Evolutionary conservation across 805 yeast genomes (phyloP), one percentile per base, ranked within the genome.

Genomic region (Maudiozyma serrabonitensis): DNA sequence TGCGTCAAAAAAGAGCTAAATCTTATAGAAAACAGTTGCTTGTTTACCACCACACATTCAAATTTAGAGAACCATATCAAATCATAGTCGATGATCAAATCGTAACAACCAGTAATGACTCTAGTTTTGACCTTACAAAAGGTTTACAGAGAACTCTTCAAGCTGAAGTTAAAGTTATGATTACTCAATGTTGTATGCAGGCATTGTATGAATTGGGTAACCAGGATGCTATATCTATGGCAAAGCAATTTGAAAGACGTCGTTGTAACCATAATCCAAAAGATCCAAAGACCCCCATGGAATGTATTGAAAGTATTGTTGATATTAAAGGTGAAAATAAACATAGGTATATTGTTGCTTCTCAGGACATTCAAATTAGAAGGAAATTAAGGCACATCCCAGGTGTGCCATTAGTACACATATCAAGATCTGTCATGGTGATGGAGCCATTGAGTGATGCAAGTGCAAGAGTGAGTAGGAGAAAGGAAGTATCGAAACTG

Each of bases 1-100:
- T 91, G 99, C 88, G 95, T 75, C 96, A 91, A 70, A 91, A 90
- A 69, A 78, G 99, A 69, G 95, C 97, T 47, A 91, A 91, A 68
- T 75, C 93, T 1, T 93, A 93, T 69, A 82, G 91, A 66, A 91
- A 91, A 73, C 96, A 87, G 66, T 84, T 93, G 86, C 79, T 83
- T 56, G 83, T 87, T 49, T 84, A 88, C 59, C 76, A 79, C 56
- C 86, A 88, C 64, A 77, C 95, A 6, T 93, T 91, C 76, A 86
- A 86, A 59, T 93, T 93, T 74, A 79, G 96, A 64, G 89, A 85
- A 54, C 99, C 99, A 2, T 90, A 85, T 58, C 99, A 93, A 70
- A 84, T 88, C 25, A 66, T 91, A 18, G 82, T 90, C 6, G 99
- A 93, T 64, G 87, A 87, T 54, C 85, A 84, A 55, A 67, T 89